Evolutionary conservation across 2,329 filamentous ascomycete genomes (phyloP).

Genomic region (Penicillium nordicum): DNA sequence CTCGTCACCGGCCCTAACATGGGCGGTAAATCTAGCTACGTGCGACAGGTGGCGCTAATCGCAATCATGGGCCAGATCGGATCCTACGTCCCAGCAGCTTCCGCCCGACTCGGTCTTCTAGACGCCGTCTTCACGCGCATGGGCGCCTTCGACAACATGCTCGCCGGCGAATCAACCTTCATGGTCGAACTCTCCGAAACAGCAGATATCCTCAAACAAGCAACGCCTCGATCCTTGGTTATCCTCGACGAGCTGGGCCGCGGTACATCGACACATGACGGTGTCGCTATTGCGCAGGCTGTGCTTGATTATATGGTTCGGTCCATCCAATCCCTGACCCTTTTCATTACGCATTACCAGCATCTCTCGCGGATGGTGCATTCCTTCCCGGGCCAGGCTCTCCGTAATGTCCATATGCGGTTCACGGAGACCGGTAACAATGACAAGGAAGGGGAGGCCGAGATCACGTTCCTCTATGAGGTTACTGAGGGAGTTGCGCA

Average conservation of each 20-base stretch:
- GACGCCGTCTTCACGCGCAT: conserved; percentile 95
- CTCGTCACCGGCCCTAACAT: conserved; percentile 97
- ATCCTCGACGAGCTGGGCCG: conserved; percentile 93
- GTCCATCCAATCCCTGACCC: conserved; percentile 69
- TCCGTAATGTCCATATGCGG: conserved; percentile 91
- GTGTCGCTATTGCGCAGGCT: conserved; percentile 89
- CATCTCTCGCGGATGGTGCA: conserved; percentile 71
- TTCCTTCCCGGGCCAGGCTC: conserved; percentile 60
- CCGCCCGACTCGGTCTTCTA: conserved; percentile 71
- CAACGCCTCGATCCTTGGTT: conserved; percentile 77
- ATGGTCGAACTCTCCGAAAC: conserved; percentile 98
- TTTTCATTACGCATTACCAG: conserved; percentile 99
- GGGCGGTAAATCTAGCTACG: conserved; percentile 98
- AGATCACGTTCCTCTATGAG: conserved; percentile 93
- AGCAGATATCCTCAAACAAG: conserved; percentile 81
- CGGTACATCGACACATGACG: conserved; percentile 92
- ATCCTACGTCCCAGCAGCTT: conserved; percentile 81
- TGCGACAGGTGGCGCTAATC: conserved; percentile 86
- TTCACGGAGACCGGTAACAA: conserved; percentile 62
- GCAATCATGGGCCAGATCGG: conserved; percentile 93
- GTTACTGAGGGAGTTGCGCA: conserved; percentile 88
- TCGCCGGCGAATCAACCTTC: conserved; percentile 91
- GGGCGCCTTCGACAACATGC: conserved; percentile 93
- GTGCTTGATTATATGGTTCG: conserved; percentile 81
- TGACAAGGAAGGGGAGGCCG: conserved; percentile 65